Conservation (phyloP, 2,329 filamentous ascomycete species). For the Claviceps monticola region DNA sequence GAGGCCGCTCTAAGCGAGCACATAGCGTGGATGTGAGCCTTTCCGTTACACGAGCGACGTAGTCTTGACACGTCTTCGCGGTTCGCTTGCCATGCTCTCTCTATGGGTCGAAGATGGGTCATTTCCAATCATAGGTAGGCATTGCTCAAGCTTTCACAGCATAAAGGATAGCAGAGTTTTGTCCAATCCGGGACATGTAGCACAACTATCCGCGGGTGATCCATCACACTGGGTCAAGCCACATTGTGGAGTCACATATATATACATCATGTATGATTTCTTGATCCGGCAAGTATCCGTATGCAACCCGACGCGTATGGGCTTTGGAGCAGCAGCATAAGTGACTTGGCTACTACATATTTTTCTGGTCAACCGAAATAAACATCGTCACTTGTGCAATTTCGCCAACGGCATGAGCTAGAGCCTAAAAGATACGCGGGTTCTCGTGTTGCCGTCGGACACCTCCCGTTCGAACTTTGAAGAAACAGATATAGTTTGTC, state of each 20-base stretch:
- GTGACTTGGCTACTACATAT: no score
- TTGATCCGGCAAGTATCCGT: background rate
- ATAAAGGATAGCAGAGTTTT: background rate
- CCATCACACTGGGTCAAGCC: conserved; percentile 3
- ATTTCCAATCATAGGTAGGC: background rate
- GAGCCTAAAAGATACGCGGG: no score
- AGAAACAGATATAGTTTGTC: no score
- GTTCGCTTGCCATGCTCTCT: background rate
- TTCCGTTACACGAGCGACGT: background rate
- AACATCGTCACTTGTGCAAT: no score
- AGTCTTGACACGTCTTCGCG: background rate
- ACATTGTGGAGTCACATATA: background rate
- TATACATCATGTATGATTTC: background rate
- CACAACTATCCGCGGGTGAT: background rate
- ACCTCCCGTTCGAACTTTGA: no score
- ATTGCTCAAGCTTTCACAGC: background rate
- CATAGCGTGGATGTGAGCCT: background rate
- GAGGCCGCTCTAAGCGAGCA: background rate
- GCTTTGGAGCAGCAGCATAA: no score
- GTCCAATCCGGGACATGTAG: background rate
- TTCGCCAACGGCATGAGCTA: no score
- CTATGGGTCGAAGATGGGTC: background rate
- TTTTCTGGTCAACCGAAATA: no score
- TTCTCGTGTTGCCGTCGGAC: no score
- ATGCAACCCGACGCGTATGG: no score